Conservation (phyloP, 2,329 filamentous ascomycete species). For the Claviceps sp. region DNA sequence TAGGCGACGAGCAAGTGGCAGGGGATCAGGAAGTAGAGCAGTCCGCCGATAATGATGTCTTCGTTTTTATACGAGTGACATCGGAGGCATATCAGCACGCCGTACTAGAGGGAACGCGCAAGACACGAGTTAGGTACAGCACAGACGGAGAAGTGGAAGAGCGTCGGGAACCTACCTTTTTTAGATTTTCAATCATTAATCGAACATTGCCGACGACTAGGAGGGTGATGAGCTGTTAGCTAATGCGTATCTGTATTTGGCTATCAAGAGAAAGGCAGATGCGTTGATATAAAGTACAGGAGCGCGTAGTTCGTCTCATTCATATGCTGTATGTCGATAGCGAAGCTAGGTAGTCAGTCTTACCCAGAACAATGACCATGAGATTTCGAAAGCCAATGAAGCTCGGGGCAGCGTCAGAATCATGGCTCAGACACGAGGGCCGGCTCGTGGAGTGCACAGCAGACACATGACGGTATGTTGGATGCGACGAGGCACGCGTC, state of each 20-base stretch:
- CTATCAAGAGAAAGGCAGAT: too few relatives aligned
- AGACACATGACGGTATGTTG: constrained; percentile 83
- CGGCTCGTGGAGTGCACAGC: constrained; percentile 63
- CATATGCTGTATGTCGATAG: too few relatives aligned
- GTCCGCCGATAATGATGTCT: constrained; percentile 61
- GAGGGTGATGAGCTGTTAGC: background rate
- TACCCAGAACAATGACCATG: constrained; percentile 86
- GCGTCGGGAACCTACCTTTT: constrained; percentile 48
- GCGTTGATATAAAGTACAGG: too few relatives aligned
- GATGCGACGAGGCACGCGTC: constrained; percentile 16
- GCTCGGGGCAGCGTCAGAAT: constrained; percentile 60
- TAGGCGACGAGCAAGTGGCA: constrained; percentile 86
- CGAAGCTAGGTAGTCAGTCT: constrained; percentile 10
- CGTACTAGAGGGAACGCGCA: constrained; percentile 49
- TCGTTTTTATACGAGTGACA: constrained; percentile 77
- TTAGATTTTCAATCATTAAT: constrained; percentile 91
- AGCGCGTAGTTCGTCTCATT: too few relatives aligned
- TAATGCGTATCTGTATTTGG: too few relatives aligned
- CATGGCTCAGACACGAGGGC: constrained; percentile 76
- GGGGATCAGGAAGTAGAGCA: constrained; percentile 77
- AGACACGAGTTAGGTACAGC: background rate
- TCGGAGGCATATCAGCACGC: constrained; percentile 80
- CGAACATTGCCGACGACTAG: constrained; percentile 84
- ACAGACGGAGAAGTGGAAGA: background rate
- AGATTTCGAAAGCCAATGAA: constrained; percentile 92